These are phyloP conservation scores for Phoma sp. DNA, from an alignment of 2,329 filamentous ascomycete species.

Conservation along the genomic window DNA sequence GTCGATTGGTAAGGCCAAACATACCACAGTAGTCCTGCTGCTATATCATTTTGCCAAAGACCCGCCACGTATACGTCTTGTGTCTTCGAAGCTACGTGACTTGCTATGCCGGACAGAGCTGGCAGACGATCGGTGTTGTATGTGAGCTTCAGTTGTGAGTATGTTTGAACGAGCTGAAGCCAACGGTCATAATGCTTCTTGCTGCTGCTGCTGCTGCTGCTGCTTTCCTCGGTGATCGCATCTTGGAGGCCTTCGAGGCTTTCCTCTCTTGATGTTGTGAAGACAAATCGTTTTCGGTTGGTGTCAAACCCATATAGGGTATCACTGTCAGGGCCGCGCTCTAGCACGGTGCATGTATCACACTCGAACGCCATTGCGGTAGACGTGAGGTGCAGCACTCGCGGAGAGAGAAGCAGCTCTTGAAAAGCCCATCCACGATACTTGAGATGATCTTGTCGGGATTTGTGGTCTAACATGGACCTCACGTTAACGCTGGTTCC, in stretches of 20 bases:
- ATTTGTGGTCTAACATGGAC: constrained; percentile 9
- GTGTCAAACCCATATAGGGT: constrained; percentile 2
- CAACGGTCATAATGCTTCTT: constrained; percentile 5
- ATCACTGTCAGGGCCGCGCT: constrained; percentile 8
- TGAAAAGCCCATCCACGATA: constrained; percentile 28
- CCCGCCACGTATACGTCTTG: constrained; percentile 14
- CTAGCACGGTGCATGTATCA: constrained; percentile 7
- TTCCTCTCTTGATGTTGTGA: neutral
- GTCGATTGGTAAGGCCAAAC: neutral
- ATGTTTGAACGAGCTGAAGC: constrained; percentile 9
- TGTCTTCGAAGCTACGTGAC: constrained; percentile 9
- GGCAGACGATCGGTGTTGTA: constrained; percentile 12
- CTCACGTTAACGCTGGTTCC: constrained; percentile 1
- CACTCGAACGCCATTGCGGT: constrained; percentile 26
- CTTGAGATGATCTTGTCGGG: constrained; percentile 4
- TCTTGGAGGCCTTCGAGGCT: too few species aligned
- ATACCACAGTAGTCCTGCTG: constrained; percentile 14
- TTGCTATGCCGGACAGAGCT: constrained; percentile 11
- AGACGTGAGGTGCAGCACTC: constrained; percentile 23
- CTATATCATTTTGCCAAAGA: constrained; percentile 11
- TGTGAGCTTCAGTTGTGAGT: constrained; percentile 10
- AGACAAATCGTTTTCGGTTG: constrained; percentile 3
- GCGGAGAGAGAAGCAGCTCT: constrained; percentile 25
- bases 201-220: neutral
- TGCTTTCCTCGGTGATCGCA: too few species aligned